Evolutionary conservation across 495 filamentous ascomycete genomes (phyloP), one percentile per base, ranked within the genome.

Genomic region (Penicillium cosmopolitanum): DNA sequence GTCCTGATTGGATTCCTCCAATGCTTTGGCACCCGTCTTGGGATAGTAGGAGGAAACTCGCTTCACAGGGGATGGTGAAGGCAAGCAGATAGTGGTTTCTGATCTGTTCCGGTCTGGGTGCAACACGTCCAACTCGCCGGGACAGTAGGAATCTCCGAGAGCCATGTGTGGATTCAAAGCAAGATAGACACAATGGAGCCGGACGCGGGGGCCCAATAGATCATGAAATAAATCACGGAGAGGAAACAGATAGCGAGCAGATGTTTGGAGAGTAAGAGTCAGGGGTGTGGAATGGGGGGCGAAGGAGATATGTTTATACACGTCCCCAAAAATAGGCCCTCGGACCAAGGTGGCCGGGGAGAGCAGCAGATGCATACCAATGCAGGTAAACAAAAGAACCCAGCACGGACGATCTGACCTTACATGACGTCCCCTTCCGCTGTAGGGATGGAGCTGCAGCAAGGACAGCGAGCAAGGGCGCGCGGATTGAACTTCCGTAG

Each of bases 391-490:
- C 77, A 80, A 74, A 77, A 68, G 66, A 40, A 60, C 68, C 28
- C 63, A 58, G 73, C 73, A 77, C 73, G 65, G 75, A 75, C 70
- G 58, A 64, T 66, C 75, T 61, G 63, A 73, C 74, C 77, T 80
- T 80, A 72, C 77, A 80, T 78, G 66, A 59, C 64, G 62, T 71
- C 67, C 66, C 68, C 68, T 72, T 76, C 64, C 68, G 58, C 51
- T 50, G 53, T 68, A 77, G 72, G 74, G 76, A 76, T 76, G 73
- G 67, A 58, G 63, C 56, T 67, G 67, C 72, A 70, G 77, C 69
- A 80, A 80, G 77, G 77, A 71, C 73, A 64, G 50, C 64, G 67
- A 74, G 77, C 74, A 78, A 78, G 75, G 75, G 68, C 56, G 58
- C 42, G 47, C 60, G 62, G 67, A 61, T 64, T 34, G 50, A 18